phyloP scores from a whole-genome alignment of 2,329 filamentous ascomycete genomes.

The Chrysoporthe cubensis region DNA sequence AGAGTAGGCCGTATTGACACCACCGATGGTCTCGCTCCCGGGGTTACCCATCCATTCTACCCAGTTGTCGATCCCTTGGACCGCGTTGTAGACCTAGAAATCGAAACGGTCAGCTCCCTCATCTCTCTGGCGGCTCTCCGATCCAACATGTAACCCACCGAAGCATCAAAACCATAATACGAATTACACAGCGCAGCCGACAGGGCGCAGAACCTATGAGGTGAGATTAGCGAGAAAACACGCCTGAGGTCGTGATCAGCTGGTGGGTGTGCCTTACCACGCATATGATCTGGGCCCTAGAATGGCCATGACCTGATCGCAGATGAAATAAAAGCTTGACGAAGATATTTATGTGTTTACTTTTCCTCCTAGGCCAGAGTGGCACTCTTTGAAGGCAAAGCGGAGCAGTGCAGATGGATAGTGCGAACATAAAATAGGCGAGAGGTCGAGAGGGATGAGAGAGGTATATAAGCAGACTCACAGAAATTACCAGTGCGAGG shows the following conservation, averaged over 20 bases:
- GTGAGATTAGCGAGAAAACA: not conserved
- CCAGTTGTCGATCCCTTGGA: constrained; percentile 71
- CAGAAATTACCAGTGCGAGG: not conserved
- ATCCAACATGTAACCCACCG: constrained; percentile 39
- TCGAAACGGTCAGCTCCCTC: not conserved
- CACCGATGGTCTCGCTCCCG: constrained; percentile 46
- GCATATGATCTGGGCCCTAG: constrained; percentile 26
- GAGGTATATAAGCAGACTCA: constrained; percentile 7
- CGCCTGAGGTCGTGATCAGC: not conserved
- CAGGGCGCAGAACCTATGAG: constrained; percentile 65
- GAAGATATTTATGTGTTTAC: too few species aligned
- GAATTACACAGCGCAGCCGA: constrained; percentile 76
- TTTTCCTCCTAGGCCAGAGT: not conserved
- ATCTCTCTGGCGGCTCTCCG: not conserved
- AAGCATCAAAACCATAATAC: constrained; percentile 76
- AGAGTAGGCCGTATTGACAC: constrained; percentile 71
- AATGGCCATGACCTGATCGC: constrained; percentile 17
- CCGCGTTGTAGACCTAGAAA: constrained; percentile 65
- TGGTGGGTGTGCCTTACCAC: constrained; percentile 17
- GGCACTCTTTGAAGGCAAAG: not conserved
- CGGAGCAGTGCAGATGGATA: not conserved
- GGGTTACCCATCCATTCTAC: constrained; percentile 61
- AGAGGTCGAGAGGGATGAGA: not conserved
- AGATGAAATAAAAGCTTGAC: not conserved
- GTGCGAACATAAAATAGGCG: not conserved